phyloP scores from a whole-genome alignment of 192 early-diverging fungal genomes.

The Rhizophagus sp. region DNA sequence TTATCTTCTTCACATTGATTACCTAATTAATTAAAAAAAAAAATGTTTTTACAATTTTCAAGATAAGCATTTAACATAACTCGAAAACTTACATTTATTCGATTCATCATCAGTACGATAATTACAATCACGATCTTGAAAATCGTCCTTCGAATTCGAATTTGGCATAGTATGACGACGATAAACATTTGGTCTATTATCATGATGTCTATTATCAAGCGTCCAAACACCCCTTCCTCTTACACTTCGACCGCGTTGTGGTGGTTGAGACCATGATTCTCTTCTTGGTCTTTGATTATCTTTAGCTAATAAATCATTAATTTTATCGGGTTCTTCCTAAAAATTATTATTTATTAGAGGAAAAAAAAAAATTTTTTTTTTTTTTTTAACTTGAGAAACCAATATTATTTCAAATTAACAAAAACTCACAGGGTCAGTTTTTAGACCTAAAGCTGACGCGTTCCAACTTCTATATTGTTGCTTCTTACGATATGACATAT shows the following conservation, averaged over 20 bases:
- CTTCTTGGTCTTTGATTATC: neutral
- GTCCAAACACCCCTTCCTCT: neutral
- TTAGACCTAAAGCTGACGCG: neutral
- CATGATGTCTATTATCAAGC: neutral
- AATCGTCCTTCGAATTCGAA: too few relatives aligned
- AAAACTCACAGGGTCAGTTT: neutral
- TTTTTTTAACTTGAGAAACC: neutral
- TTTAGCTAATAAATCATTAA: neutral
- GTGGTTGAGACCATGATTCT: neutral
- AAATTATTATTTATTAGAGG: too few relatives aligned
- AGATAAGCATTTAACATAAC: neutral
- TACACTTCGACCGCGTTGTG: neutral
- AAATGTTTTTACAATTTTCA: neutral
- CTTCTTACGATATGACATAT: neutral
- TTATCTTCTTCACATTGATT: neutral
- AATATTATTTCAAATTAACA: neutral
- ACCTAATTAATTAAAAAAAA: neutral
- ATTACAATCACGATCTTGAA: neutral
- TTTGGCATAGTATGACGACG: neutral
- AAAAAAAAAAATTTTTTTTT: neutral
- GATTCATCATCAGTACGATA: neutral
- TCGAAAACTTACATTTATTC: neutral
- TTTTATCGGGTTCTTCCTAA: neutral
- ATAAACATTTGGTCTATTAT: neutral
- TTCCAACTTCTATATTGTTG: neutral